A percentile compares a stretch with the other conserved stretches of the same genome.
Evolutionary conservation across 2,329 filamentous ascomycete species (phyloP).

Genomic region (Sporothrix luriei): DNA sequence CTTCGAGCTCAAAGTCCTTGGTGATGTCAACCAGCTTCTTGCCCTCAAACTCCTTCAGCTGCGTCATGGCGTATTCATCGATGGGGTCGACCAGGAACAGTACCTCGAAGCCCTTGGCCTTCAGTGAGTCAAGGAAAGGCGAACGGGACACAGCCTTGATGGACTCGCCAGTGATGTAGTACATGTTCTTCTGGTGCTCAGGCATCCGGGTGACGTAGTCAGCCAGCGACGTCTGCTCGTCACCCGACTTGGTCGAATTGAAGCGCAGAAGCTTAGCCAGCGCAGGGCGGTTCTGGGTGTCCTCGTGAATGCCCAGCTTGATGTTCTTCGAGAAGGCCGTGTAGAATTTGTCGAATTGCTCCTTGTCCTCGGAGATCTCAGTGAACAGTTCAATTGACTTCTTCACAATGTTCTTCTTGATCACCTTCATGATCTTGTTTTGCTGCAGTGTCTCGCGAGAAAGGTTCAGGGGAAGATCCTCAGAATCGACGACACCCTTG

Average conservation of each 20-base stretch:
- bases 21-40: constrained; percentile 99
- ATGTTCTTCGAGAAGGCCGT: constrained; percentile 99
- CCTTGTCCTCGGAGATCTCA: constrained; percentile 98
- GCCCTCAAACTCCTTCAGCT: constrained; percentile 99
- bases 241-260: constrained; percentile 98
- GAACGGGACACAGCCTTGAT: constrained; percentile 98
- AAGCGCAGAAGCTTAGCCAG: constrained; percentile 99
- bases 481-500: constrained; percentile 99
- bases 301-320: constrained; percentile 99
- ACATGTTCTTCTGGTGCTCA: constrained; percentile 99
- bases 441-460: constrained; percentile 99
- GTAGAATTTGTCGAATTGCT: constrained; percentile 99
- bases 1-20: constrained; percentile 99
- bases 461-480: constrained; percentile 98
- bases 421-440: constrained; percentile 99
- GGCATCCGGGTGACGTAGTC: constrained; percentile 99
- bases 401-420: constrained; percentile 99
- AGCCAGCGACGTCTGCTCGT: constrained; percentile 88
- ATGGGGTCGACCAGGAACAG: constrained; percentile 99
- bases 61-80: constrained; percentile 98
- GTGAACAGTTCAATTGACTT: constrained; percentile 99
- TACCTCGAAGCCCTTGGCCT: constrained; percentile 99
- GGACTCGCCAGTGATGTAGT: constrained; percentile 99
- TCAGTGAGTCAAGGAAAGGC: constrained; percentile 97
- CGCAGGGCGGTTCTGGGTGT: constrained; percentile 89